Evolutionary conservation across 73 alveolate species (phyloP), one percentile per base, ranked within the genome.

Genomic region (Halteria grandinella): DNA sequence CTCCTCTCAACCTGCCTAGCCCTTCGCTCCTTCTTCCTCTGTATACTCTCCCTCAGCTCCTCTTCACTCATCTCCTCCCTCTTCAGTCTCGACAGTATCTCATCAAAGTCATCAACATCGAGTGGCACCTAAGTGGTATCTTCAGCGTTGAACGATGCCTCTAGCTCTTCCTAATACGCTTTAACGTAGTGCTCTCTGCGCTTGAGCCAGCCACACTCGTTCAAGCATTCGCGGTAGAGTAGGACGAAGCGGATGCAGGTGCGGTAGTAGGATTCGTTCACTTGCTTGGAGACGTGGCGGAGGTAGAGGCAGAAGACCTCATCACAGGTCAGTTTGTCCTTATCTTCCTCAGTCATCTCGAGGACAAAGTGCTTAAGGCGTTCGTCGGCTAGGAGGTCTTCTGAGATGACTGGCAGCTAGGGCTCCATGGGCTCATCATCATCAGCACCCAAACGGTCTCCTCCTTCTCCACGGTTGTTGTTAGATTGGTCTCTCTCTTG

Each of bases 201-300:
- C 25, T 62, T 79, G 8, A 45, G 58, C 89, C 89, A 79, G 28
- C 89, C 89, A 24, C 44, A 24, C 47, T 63, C 81, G 52, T 79
- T 79, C 37, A 69, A 50, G 55, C 89, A 79, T 24, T 79, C 89
- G 24, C 89, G 0, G 39, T 53, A 79, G 33, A 55, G 69, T n/a
- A 79, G 28, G 23, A 79, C 55, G 27, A 63, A 79, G 31, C 69
- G 25, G 39, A 79, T 15, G 57, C 64, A 25, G 4, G 78, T 55
- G 24, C 37, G 48, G 47, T 79, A 79, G 69, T 41, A 79, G 34
- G 45, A 7, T 62, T 79, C 77, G 51, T 79, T 79, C 29, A 79
- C 89, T 11, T 23, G 32, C 34, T 64, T 64, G 15, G 89, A 63
- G 14, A 79, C 69, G 34, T 62, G 74, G 24, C 77, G 18, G 10